Percentiles rank a stretch among this genome's conserved stretches.
Conservation (phyloP, 2,329 filamentous ascomycete genomes). For the Alternaria metachromatica region DNA sequence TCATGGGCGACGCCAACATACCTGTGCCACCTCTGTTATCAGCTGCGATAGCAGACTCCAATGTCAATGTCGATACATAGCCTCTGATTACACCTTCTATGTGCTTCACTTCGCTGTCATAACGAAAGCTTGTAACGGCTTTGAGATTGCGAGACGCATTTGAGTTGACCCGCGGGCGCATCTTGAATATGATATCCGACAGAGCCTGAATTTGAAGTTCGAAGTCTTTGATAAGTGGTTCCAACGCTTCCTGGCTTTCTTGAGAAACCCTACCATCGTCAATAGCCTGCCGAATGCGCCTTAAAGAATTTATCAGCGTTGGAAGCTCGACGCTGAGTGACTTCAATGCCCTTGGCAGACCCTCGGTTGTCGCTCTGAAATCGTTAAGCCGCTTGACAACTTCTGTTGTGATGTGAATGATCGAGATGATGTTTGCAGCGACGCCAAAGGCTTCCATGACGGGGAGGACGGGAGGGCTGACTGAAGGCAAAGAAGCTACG, state of each 20-base stretch:
- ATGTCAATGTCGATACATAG: neutral
- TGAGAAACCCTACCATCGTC: neutral
- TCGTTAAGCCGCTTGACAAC: neutral
- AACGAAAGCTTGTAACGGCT: neutral
- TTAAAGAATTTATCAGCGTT: neutral
- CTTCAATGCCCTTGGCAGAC: neutral
- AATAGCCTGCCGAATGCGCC: neutral
- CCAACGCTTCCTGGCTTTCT: neutral
- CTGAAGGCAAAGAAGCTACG: neutral
- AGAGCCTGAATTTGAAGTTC: neutral
- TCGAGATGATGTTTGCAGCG: slow-evolving; percentile 23
- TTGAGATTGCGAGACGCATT: neutral
- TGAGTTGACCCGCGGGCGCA: neutral
- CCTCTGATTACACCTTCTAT: neutral
- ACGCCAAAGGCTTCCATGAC: no score
- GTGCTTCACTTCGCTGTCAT: neutral
- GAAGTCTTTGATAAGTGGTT: neutral
- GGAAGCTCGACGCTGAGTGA: neutral
- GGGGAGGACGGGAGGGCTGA: neutral
- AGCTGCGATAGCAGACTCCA: neutral
- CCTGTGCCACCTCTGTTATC: neutral
- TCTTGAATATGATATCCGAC: neutral
- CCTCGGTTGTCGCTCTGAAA: neutral
- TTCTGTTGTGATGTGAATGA: slow-evolving; percentile 13
- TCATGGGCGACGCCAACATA: neutral